phyloP scores from a whole-genome alignment of 805 yeast genomes.

The Saturnispora dispora region DNA sequence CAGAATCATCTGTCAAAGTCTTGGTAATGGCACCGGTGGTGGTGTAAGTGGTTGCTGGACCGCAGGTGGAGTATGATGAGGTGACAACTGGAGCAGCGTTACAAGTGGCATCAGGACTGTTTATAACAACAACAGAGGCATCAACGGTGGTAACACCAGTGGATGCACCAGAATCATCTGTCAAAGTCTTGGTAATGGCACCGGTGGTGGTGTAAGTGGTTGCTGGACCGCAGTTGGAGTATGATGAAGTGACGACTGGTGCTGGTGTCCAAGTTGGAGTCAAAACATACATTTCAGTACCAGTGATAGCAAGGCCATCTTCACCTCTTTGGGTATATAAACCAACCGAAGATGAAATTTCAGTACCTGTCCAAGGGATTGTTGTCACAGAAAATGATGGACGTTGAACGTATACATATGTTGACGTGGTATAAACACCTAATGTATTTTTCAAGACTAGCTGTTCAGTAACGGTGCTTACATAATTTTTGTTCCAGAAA shows the following conservation, averaged over 20 bases:
- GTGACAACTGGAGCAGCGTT: slow-evolving; percentile 1
- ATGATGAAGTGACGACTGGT: neutral
- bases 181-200: neutral
- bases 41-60: slow-evolving; percentile 1
- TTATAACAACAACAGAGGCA: neutral
- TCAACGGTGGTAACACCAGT: neutral
- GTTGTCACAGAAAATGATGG: slow-evolving; percentile 3
- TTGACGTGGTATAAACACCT: neutral
- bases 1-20: neutral
- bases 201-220: slow-evolving; percentile 2
- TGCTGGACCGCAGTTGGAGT: slow-evolving; percentile 3
- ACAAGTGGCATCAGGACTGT: neutral
- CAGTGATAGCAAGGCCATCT: slow-evolving; percentile 5
- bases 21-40: slow-evolving; percentile 2
- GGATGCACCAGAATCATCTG: neutral
- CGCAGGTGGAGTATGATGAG: slow-evolving; percentile 1
- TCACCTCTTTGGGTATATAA: neutral
- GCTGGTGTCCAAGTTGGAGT: neutral
- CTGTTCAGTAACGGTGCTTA: neutral
- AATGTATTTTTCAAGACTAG: neutral
- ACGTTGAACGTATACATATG: slow-evolving; percentile 2
- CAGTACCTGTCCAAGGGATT: neutral
- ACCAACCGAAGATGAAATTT: slow-evolving; percentile 2
- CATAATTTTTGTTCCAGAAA: slow-evolving; percentile 8
- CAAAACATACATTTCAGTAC: neutral